A percentile compares a stretch with the other conserved stretches of the same genome.
phyloP scores from a whole-genome alignment of 1,284 basidiomycete species.

The Cryptococcus hybrid region DNA sequence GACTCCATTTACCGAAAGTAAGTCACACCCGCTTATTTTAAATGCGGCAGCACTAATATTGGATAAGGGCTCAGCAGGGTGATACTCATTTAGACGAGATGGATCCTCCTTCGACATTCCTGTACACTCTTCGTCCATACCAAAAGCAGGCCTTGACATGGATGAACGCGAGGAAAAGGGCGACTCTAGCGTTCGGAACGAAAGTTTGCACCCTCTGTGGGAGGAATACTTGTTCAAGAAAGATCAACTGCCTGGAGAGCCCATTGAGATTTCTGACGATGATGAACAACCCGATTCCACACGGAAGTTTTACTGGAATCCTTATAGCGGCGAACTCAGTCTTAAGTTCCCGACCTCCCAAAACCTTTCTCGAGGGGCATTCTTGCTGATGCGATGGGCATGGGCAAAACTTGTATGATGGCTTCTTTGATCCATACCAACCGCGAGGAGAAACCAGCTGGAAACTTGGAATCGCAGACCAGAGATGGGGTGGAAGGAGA shows the following conservation, averaged over 20 bases:
- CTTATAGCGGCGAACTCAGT: slow-evolving; percentile 92
- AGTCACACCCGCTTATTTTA: slow-evolving; percentile 14
- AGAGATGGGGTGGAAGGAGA: slow-evolving; percentile 5
- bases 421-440: slow-evolving; percentile 86
- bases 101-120: slow-evolving; percentile 77
- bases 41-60: slow-evolving; percentile 5
- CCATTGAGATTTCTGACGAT: slow-evolving; percentile 48
- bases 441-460: slow-evolving; percentile 54
- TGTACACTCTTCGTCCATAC: slow-evolving; percentile 76
- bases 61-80: slow-evolving; percentile 73
- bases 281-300: slow-evolving; percentile 42
- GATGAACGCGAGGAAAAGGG: slow-evolving; percentile 89
- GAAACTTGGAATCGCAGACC: slow-evolving; percentile 12
- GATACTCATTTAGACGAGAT: slow-evolving; percentile 75
- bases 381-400: slow-evolving; percentile 54
- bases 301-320: slow-evolving; percentile 72
- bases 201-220: slow-evolving; percentile 91
- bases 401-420: slow-evolving; percentile 94
- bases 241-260: slow-evolving; percentile 35
- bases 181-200: slow-evolving; percentile 65
- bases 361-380: slow-evolving; percentile 68
- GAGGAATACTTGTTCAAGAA: slow-evolving; percentile 64
- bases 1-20: slow-evolving; percentile 79
- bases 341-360: slow-evolving; percentile 82
- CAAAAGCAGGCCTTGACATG: slow-evolving; percentile 94